Conservation (phyloP, 495 filamentous ascomycete genomes). For the Penicillium riverlandense region DNA sequence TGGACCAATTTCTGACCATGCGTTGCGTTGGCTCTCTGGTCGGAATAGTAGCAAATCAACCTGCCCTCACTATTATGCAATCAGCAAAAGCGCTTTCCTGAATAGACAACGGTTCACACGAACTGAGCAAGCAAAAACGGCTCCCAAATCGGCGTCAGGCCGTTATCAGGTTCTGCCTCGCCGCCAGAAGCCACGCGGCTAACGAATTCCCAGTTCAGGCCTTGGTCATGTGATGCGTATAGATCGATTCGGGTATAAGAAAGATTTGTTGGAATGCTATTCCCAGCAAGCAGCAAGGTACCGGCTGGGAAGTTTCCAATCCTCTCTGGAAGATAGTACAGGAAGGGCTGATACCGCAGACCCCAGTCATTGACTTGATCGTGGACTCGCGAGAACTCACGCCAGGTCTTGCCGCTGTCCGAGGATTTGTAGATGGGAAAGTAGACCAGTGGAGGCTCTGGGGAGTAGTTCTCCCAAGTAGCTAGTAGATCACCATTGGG, state of each 20-base stretch:
- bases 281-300: slow-evolving; percentile 56
- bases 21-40: slow-evolving; percentile 52
- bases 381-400: slow-evolving; percentile 49
- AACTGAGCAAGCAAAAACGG: slow-evolving; percentile 52
- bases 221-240: slow-evolving; percentile 54
- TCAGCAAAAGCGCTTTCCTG: neutral
- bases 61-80: slow-evolving; percentile 36
- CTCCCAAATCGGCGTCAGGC: slow-evolving; percentile 63
- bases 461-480: slow-evolving; percentile 60
- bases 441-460: slow-evolving; percentile 48
- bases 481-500: slow-evolving; percentile 21
- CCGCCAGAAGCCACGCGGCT: slow-evolving; percentile 60
- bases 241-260: slow-evolving; percentile 59
- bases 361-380: slow-evolving; percentile 60
- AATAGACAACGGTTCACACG: neutral
- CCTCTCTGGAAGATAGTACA: slow-evolving; percentile 50
- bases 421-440: slow-evolving; percentile 60
- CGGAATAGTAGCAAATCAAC: slow-evolving; percentile 60
- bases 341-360: slow-evolving; percentile 59
- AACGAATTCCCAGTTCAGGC: slow-evolving; percentile 58
- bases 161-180: slow-evolving; percentile 52
- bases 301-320: slow-evolving; percentile 52
- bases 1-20: slow-evolving; percentile 64
- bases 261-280: slow-evolving; percentile 55
- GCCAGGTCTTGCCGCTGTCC: slow-evolving; percentile 57